A percentile compares a stretch with the other conserved stretches of the same genome.
Conservation (phyloP, 495 filamentous ascomycete genomes). For the Penicillium chermesinum region DNA sequence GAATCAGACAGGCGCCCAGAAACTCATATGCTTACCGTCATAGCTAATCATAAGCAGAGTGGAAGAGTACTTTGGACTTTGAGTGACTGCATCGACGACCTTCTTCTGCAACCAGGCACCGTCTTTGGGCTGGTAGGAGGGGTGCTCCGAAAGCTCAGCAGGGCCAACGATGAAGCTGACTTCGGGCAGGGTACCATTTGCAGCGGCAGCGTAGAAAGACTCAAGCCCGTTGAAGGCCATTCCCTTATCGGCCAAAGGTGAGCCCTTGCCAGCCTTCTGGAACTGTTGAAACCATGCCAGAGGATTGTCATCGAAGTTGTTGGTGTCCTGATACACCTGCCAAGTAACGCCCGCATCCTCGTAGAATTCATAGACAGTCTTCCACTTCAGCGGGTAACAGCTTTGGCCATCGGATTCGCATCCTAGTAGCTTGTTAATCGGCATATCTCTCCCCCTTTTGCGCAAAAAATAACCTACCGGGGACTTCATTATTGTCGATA, state of each 20-base stretch:
- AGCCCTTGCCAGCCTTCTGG: slow-evolving; percentile 36
- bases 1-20: neutral
- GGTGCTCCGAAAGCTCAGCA: slow-evolving; percentile 48
- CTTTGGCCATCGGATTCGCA: slow-evolving; percentile 41
- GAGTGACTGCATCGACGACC: slow-evolving; percentile 47
- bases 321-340: slow-evolving; percentile 49
- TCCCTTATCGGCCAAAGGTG: slow-evolving; percentile 39
- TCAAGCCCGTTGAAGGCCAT: slow-evolving; percentile 42
- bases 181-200: slow-evolving; percentile 48
- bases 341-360: slow-evolving; percentile 49
- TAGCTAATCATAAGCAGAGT: slow-evolving; percentile 50
- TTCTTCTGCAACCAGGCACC: slow-evolving; percentile 54
- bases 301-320: slow-evolving; percentile 55
- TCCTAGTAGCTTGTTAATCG: slow-evolving; percentile 13
- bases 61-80: slow-evolving; percentile 44
- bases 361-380: slow-evolving; percentile 49
- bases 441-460: neutral
- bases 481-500: slow-evolving; percentile 53
- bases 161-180: slow-evolving; percentile 52
- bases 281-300: slow-evolving; percentile 52
- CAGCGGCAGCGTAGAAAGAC: slow-evolving; percentile 45
- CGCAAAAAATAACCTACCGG: slow-evolving; percentile 27
- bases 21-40: slow-evolving; percentile 36
- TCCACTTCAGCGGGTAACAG: slow-evolving; percentile 53
- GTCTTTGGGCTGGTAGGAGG: slow-evolving; percentile 48